These are phyloP conservation scores for Boletus calvinii DNA, from an alignment of 1,284 basidiomycete genomes.

Conservation along the genomic window DNA sequence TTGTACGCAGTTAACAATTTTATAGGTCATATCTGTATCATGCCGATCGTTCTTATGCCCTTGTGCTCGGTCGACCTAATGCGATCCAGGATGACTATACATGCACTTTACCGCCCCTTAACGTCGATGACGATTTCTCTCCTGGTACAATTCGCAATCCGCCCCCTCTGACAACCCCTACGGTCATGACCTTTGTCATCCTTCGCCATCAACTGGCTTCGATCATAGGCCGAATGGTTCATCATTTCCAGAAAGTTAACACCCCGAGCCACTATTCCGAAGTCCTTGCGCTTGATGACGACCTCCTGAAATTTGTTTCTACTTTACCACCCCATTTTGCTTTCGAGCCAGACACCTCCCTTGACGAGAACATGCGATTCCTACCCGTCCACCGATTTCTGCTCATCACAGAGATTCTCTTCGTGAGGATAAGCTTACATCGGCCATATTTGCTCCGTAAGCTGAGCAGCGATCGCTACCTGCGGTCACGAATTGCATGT, in stretches of 20 bases:
- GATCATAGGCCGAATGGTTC: conserved; percentile 90
- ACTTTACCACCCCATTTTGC: conserved; percentile 76
- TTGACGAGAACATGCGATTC: conserved; percentile 65
- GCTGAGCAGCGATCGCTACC: conserved; percentile 71
- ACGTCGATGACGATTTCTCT: conserved; percentile 72
- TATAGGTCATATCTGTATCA: conserved; percentile 87
- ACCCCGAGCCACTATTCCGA: conserved; percentile 83
- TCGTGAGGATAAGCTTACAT: conserved; percentile 76
- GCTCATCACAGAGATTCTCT: conserved; percentile 77
- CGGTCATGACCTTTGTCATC: conserved; percentile 85
- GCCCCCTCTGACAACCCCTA: conserved; percentile 69
- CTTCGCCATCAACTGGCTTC: conserved; percentile 79
- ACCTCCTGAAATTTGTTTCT: conserved; percentile 77
- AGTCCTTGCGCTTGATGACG: conserved; percentile 81
- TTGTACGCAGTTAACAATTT: conserved; percentile 11
- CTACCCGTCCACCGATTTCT: conserved; percentile 76
- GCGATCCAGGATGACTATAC: conserved; percentile 87
- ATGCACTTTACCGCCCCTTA: conserved; percentile 79
- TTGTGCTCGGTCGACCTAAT: conserved; percentile 87
- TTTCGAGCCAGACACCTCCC: conserved; percentile 74
- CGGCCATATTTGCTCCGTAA: conserved; percentile 76
- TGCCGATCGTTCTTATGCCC: conserved; percentile 88
- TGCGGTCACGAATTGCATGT: conserved; percentile 70
- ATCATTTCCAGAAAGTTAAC: conserved; percentile 92
- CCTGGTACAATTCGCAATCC: conserved; percentile 43